Base-by-base conservation (phyloP, 768 basidiomycete genomes). In the Coprinellus micaceus region DNA sequence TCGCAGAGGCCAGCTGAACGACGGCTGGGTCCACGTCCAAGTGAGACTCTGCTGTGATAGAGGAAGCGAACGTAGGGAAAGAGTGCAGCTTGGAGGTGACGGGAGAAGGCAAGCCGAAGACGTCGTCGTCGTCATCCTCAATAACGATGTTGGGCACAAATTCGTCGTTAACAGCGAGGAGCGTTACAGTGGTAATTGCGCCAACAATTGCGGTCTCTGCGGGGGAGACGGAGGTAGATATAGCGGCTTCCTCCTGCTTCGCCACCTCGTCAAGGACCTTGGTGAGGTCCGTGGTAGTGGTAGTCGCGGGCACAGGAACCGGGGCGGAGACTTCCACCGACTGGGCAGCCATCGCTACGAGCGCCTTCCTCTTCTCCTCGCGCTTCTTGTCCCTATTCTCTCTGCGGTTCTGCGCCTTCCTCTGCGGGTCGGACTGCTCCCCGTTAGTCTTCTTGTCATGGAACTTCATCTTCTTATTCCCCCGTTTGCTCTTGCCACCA, bases 371-470 rank as follows among this genome's bases (percentile, higher is more conserved):
- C 54, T 78, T 79, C 58, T 80, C 76, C 52, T 84, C 83, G 21
- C 80, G 71, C 54, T 74, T 75, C 55, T 74, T 76, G 60, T 86
- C 84, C 36, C 82, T 76, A 26, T 71, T 74, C 48, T 76, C 69
- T 17, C 78, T 74, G 15, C 79, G 74, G 11, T 70, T 71, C 26
- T 66, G 63, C 1, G 71, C 64, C 66, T 79, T 72, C 60, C 64
- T 47, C 66, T 56, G 41, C 56, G 50, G 17, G 48, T 26, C 19
- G 13, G 10, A 19, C 12, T 19, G 30, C 7, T 33, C 49, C 22
- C 24, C 12, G 17, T 48, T 26, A 13, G 47, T 19, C 28, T 28
- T 28, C 48, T 49, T 36, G 26, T 55, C 54, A 30, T 57, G 12
- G 53, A 60, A 48, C 44, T 53, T 50, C 57, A 59, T 25, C 51